Evolutionary conservation across 2,329 filamentous ascomycete species (phyloP), one percentile per base, ranked within the genome.

Genomic region (Penicillium sp.): DNA sequence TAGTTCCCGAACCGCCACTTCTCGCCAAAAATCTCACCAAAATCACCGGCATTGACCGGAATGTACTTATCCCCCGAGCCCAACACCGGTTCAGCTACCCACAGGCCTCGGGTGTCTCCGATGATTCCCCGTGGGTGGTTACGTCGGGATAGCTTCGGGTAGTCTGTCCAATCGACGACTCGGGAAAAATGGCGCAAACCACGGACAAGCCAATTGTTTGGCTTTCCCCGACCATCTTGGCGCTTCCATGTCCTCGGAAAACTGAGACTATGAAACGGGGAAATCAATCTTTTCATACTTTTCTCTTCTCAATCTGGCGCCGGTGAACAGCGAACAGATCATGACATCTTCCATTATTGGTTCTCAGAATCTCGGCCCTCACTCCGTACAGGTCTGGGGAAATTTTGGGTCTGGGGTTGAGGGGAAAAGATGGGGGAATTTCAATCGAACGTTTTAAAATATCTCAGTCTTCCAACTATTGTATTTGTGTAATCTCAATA

Each of bases 121-220:
- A 45, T 3, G 22, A 50, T 62, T 58, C 53, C 2, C 62, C 61
- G 56, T 45, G 11, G 16, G 42, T 56, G 57, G 46, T 22, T 49
- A 53, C 43, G 14, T 59, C 62, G 62, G 62, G 46, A 46, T 11
- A 53, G 45, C 38, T 18, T 58, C 62, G 63, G 61, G 45, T 43
- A n/a, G 13, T 7, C 8, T 7, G 56, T 52, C 62, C 63, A 65
- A 64, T 65, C 60, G 49, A 11, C 22, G 43, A 2, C 55, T 32
- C 60, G 60, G 63, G 53, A 60, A 60, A 61, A 61, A 60, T 58
- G 9, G 52, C 58, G 56, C 60, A 61, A 4, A 11, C 3, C 42
- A 13, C 20, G 16, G 44, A 47, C 44, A 5, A 35, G 20, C 44
- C n/a, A 13, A 13, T 34, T 34, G 35, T 16, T 6, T 5, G 4